Percentiles rank a stretch among this genome's conserved stretches.
These are phyloP conservation scores for Collariella sp. DNA, from an alignment of 495 filamentous ascomycete genomes.

Conservation along the genomic window DNA sequence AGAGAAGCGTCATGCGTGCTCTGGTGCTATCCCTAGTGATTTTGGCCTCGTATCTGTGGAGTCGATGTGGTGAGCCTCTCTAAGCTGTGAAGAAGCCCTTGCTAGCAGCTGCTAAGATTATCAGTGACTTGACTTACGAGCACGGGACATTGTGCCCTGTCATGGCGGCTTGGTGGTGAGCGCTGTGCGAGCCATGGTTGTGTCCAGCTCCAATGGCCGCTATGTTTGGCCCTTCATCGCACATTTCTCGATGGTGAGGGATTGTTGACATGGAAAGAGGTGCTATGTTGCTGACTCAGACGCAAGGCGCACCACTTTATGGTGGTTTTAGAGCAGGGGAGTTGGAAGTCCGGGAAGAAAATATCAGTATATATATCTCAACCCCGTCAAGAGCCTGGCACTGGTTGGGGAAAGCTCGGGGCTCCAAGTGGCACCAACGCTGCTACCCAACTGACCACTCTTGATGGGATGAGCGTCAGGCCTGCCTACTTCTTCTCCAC, in stretches of 20 bases:
- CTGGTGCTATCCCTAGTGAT: constrained; percentile 23
- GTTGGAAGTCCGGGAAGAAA: constrained; percentile 20
- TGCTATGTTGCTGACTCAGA: constrained; percentile 25
- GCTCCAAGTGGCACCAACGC: constrained; percentile 6
- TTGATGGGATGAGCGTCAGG: neutral
- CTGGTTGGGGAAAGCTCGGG: constrained; percentile 6
- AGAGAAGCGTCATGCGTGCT: constrained; percentile 30
- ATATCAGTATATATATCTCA: constrained; percentile 18
- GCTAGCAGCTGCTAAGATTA: neutral
- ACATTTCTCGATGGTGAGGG: constrained; percentile 26
- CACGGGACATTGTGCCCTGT: constrained; percentile 17
- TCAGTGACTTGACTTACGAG: constrained; percentile 23
- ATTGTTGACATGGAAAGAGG: constrained; percentile 27
- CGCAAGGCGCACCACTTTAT: constrained; percentile 27
- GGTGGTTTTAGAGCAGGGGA: constrained; percentile 29
- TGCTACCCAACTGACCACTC: neutral
- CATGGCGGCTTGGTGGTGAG: constrained; percentile 20
- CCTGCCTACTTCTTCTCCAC: constrained; percentile 20
- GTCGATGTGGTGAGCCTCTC: constrained; percentile 6
- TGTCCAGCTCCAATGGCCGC: constrained; percentile 16
- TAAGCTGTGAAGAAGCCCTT: neutral
- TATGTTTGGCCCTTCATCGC: constrained; percentile 23
- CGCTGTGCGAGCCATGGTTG: constrained; percentile 15
- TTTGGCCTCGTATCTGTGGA: constrained; percentile 27
- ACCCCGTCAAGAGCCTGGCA: constrained; percentile 22